Conservation (phyloP, 371 early-diverging fungal species). For the Coemansia sp. region DNA sequence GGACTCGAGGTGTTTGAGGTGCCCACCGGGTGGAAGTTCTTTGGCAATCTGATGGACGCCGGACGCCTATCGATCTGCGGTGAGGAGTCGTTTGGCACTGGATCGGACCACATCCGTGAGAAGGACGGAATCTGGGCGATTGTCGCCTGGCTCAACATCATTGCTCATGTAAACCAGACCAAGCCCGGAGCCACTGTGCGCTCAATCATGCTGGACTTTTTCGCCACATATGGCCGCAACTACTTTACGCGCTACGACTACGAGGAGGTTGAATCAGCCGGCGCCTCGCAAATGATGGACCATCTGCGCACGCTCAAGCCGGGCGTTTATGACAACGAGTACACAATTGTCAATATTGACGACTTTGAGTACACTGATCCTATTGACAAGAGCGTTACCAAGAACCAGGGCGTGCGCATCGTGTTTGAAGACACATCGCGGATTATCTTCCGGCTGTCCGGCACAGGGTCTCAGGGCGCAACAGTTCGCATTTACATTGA, state of each 20-base stretch:
- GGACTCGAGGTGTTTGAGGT: constrained; percentile 80
- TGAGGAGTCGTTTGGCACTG: constrained; percentile 97
- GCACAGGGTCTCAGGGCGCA: constrained; percentile 95
- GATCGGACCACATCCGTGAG: constrained; percentile 96
- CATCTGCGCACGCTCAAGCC: constrained; percentile 60
- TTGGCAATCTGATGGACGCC: constrained; percentile 98
- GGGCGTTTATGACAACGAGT: constrained; percentile 59
- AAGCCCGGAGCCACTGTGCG: constrained; percentile 59
- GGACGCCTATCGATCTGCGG: constrained; percentile 94
- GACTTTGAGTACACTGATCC: constrained; percentile 95
- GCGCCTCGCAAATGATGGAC: constrained; percentile 77
- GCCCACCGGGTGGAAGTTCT: constrained; percentile 96
- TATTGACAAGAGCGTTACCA: constrained; percentile 82
- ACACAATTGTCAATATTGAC: constrained; percentile 73
- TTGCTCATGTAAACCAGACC: constrained; percentile 67
- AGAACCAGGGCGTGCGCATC: constrained; percentile 89
- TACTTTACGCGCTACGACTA: constrained; percentile 97
- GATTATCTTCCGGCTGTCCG: constrained; percentile 88
- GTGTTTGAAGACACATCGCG: constrained; percentile 89
- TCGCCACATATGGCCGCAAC: constrained; percentile 87
- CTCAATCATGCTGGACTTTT: constrained; percentile 80
- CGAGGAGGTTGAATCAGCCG: constrained; percentile 87
- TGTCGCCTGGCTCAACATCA: constrained; percentile 93
- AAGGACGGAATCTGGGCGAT: constrained; percentile 99
- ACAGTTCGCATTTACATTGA: constrained; percentile 96